Base-by-base conservation (phyloP, 352 stramenopile species). In the Phytophthora crassamura region DNA sequence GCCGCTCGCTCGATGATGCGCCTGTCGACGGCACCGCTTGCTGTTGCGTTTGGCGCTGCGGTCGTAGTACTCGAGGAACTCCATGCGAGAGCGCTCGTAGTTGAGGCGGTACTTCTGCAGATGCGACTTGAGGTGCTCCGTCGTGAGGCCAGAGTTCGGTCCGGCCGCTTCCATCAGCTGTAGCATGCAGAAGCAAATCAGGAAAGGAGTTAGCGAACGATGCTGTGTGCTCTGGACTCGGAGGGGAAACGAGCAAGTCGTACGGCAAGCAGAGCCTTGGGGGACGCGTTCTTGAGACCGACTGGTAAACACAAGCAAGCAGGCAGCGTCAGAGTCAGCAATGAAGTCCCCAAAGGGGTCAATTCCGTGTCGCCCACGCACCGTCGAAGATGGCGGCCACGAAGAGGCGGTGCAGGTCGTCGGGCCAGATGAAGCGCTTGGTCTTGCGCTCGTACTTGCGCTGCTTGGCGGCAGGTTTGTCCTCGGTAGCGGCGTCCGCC, bases 381-480 rank as follows among this genome's bases (percentile, higher is more conserved):
- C 86, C 73, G 59, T 96, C 88, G 64, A 96, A 96, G 59, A 96
- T 94, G 15, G 88, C 86, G 34, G 88, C 86, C 34, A 96, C 87
- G 45, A 96, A 96, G 54, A 94, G 80, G 11, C 88, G 85, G 70
- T 96, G 88, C 25, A 96, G 85, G 39, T 96, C 88, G 42, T 96
- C 86, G 2, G 88, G 86, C 88, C 88, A 96, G 45, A 91, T 84
- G 60, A 96, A 96, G 41, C 88, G 88, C 64, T 93, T 91, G 30
- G 85, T 93, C 70, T 93, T 91, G 70, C 85, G 88, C 60, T 96
- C 88, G 67, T 96, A 96, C 66, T 96, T 94, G 78, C 88, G 88
- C 69, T 94, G 83, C 16, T 77, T 70, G 7, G 66, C 28, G 11
- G 53, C 34, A 6, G 61, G 48, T 11, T 75, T 78, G 38, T 69